Conservation (phyloP, 2,329 filamentous ascomycete genomes). For the Penicillium sp. region DNA sequence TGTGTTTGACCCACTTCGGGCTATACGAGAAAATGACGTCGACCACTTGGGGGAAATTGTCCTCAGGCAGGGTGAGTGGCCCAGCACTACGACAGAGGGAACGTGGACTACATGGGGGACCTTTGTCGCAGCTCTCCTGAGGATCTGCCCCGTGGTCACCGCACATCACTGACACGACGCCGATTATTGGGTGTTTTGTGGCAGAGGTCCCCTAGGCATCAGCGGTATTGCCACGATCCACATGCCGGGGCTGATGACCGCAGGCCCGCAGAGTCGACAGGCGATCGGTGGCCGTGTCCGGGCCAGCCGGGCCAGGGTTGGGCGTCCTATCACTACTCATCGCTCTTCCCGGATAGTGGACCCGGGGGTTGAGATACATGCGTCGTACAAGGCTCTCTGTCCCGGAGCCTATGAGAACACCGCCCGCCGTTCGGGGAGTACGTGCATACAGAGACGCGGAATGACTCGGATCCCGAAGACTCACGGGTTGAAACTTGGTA, state of each 20-base stretch:
- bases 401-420: slow-evolving; percentile 20
- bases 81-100: not conserved
- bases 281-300: slow-evolving; percentile 17
- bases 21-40: slow-evolving; percentile 28
- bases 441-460: slow-evolving; percentile 12
- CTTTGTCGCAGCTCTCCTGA: not conserved
- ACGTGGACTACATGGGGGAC: not conserved
- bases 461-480: slow-evolving; percentile 20
- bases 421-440: slow-evolving; percentile 7
- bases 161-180: not conserved
- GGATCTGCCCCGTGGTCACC: not conserved
- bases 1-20: not conserved
- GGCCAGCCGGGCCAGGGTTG: slow-evolving; percentile 15
- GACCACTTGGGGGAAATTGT: slow-evolving; percentile 15
- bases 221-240: not conserved
- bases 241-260: not conserved
- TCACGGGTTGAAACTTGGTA: slow-evolving; percentile 4
- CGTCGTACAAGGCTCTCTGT: slow-evolving; percentile 18
- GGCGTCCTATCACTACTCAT: slow-evolving; percentile 9
- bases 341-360: slow-evolving; percentile 7
- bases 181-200: not conserved
- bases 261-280: slow-evolving; percentile 3
- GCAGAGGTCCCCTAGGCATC: slow-evolving; percentile 1
- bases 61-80: not conserved
- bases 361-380: slow-evolving; percentile 14